These are phyloP conservation scores for Hypholoma sublateritium DNA, from an alignment of 768 basidiomycete genomes.

Conservation along the genomic window DNA sequence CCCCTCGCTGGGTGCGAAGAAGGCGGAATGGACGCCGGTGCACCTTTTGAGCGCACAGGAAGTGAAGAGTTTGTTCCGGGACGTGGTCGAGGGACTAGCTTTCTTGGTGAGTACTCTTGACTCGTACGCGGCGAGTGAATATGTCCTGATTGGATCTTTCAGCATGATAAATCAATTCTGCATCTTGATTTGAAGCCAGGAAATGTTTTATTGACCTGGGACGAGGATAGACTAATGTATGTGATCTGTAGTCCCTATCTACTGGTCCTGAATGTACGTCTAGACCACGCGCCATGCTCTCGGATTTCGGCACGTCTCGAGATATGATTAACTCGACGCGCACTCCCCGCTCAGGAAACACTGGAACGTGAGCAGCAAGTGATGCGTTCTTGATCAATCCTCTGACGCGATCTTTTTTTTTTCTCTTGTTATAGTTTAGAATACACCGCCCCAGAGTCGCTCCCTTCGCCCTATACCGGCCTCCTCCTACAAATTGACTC, in stretches of 20 bases:
- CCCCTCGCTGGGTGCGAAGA: constrained; percentile 16
- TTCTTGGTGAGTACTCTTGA: constrained; percentile 66
- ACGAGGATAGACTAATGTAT: constrained; percentile 81
- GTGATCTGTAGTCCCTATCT: constrained; percentile 18
- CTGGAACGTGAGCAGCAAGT: constrained; percentile 74
- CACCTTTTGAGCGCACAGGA: constrained; percentile 87
- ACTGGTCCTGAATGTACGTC: constrained; percentile 25
- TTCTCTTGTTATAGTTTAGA: constrained; percentile 55
- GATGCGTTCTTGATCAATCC: no score
- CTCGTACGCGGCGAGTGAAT: background rate
- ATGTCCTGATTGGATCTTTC: constrained; percentile 10
- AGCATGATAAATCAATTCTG: constrained; percentile 84
- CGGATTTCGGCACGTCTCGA: constrained; percentile 93
- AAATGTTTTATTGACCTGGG: constrained; percentile 90
- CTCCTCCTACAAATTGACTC: constrained; percentile 73
- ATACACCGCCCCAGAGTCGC: constrained; percentile 86
- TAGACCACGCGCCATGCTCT: constrained; percentile 88
- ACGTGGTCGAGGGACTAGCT: constrained; percentile 82
- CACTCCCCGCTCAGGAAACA: constrained; percentile 78
- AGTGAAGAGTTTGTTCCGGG: constrained; percentile 75
- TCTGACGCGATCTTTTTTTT: background rate
- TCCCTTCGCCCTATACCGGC: constrained; percentile 67
- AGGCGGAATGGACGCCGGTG: constrained; percentile 64
- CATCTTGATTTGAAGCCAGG: constrained; percentile 95
- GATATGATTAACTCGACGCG: constrained; percentile 78